Base-by-base conservation (phyloP, 1,284 basidiomycete species). In the Vanrija humicola region DNA sequence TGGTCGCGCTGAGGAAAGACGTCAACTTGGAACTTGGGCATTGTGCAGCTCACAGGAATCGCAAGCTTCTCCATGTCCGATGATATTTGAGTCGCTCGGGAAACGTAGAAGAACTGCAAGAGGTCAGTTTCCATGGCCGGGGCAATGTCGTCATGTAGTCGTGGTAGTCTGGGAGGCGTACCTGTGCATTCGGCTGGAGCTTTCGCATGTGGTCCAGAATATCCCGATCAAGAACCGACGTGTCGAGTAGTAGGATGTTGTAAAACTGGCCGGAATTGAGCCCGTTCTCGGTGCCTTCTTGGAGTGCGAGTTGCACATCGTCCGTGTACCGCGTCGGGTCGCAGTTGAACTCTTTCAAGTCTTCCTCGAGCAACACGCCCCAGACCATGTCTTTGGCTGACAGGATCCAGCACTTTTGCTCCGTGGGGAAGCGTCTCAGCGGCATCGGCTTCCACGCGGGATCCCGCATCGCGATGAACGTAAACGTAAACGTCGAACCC, bases 401-500 rank as follows among this genome's bases (percentile, higher is more conserved):
- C 1, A 69, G 21, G 26, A 69, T 57, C 46, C 68, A 70, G 42
- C 56, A 54, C 55, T 55, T 40, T 61, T 65, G 54, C 4, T 46
- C 42, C 16, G 28, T 42, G 6, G 46, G 16, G 28, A 58, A 58
- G 5, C 38, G 43, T 6, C 56, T 48, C 34, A 62, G 48, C 16
- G 28, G 26, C 10, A 25, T 40, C 0, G 51, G 54, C 40, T 52
- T 48, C 60, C 56, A 62, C 8, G 38, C 45, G 4, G 55, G 52
- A 46, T 68, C 64, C 1, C 44, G 46, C 14, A 62, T 61, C 1
- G 66, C 62, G 2, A 70, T 50, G 47, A 77, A 66, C 7, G 64
- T 65, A 51, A 76, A 74, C 12, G 65, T 67, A 50, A 77, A 77
- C 8, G 55, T 69, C 29, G 67, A 70, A 5, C 76, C 75, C 34